Base-by-base conservation (phyloP, 371 early-diverging fungal species). In the Smittium mucronatum region DNA sequence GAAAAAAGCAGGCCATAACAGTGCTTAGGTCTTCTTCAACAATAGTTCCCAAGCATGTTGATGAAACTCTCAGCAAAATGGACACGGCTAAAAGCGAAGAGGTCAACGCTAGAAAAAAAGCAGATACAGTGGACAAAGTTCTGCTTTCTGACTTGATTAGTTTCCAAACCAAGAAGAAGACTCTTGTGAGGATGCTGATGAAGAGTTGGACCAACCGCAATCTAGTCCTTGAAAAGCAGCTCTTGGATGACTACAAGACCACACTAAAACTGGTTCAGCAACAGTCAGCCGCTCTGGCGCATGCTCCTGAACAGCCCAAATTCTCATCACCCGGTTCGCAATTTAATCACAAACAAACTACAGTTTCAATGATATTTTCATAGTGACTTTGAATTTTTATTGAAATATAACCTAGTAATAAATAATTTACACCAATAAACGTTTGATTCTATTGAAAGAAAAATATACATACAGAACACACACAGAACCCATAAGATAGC, bases 1-100 rank as follows among this genome's bases (percentile, higher is more conserved):
- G 79, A 65, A 76, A 77, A 70, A 69, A 73, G 30, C 80, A 80
- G 72, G 70, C 80, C 17, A 75, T 80, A 28, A 76, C 80, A 0
- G 79, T 77, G 47, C 74, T 80, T 58, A 69, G 78, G 29, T 69
- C 80, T n/a, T 74, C 79, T 63, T 63, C 75, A 0, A 69, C 70
- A 17, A 80, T 80, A 65, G 71, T 70, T 34, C 32, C 77, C 0
- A 78, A 73, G 17, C 75, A 73, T 31, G 75, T 71, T 30, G 75
- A 78, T 58, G 77, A 80, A 47, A 75, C 79, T 11, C 73, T 80
- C 36, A 69, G 70, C 8, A 76, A 77, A 64, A 72, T 77, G 25
- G 71, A 73, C 29, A 70, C 66, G 1, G 80, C 79, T 11, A 70
- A 76, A 68, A 68, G 72, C 28, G 79, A 76, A 30, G 75, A 73